A percentile compares a stretch with the other conserved stretches of the same genome.
These are phyloP conservation scores for Mortierella alpina DNA, from an alignment of 192 early-diverging fungal species.

Conservation along the genomic window DNA sequence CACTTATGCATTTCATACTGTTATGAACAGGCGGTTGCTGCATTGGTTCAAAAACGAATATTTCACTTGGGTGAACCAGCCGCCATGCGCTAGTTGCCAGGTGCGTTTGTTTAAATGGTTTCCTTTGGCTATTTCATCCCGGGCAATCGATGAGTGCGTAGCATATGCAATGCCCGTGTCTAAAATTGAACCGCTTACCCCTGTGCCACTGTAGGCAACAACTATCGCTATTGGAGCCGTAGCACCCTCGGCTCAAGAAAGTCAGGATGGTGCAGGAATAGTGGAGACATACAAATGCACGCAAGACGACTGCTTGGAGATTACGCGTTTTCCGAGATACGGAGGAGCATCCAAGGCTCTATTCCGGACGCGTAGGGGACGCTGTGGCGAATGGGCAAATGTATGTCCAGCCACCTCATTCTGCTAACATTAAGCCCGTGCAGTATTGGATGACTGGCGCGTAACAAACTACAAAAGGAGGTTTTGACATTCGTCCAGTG, in stretches of 20 bases:
- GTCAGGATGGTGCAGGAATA: conserved; percentile 45
- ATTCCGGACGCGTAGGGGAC: conserved; percentile 58
- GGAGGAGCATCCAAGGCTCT: conserved; percentile 56
- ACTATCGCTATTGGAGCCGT: conserved; percentile 16
- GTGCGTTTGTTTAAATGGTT: conserved; percentile 18
- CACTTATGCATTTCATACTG: not conserved
- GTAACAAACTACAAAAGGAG: too few species aligned
- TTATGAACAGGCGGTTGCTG: conserved; percentile 33
- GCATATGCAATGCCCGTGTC: too few species aligned
- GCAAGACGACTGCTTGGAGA: conserved; percentile 26
- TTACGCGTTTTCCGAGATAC: conserved; percentile 64
- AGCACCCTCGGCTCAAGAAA: conserved; percentile 54
- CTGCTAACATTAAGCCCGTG: too few species aligned
- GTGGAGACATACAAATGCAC: conserved; percentile 59
- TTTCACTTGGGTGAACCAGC: conserved; percentile 63
- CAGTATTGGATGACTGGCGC: too few species aligned
- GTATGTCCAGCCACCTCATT: conserved; percentile 19
- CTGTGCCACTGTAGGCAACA: conserved; percentile 17
- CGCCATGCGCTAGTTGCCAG: conserved; percentile 54
- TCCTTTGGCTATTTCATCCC: not conserved
- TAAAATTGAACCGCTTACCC: not conserved
- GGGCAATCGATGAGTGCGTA: not conserved
- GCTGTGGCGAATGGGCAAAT: conserved; percentile 72
- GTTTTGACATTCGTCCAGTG: not conserved
- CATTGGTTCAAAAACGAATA: conserved; percentile 67